Evolutionary conservation across 441 rosid genomes (phyloP), one percentile per base, ranked within the genome.

Genomic region (Erodium texanum): DNA sequence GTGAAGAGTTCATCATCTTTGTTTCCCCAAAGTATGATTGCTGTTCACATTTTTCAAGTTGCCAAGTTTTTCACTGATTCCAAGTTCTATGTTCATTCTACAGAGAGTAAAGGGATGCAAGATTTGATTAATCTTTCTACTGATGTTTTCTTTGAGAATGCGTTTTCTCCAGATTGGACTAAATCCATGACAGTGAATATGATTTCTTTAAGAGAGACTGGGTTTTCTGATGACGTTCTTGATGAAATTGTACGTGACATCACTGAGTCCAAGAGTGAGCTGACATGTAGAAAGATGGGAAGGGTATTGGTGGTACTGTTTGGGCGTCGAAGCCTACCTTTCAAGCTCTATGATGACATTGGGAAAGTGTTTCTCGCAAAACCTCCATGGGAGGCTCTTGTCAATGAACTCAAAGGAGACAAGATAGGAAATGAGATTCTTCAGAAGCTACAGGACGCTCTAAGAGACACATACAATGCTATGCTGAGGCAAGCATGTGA

Each of bases 251-350:
- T 67, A 14, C 52, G 20, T 24, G 70, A 66, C 61, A 32, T 19
- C 18, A 68, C 32, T 54, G 59, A 50, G 67, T 65, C 38, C 16
- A 71, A 62, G 62, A 29, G 54, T 22, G 41, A 58, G n/a, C 29
- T 73, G 16, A 80, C 87, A 7, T 74, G 77, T 69, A 77, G 74
- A 62, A 75, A 81, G 58, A 74, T 77, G 29, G 86, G 87, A 20
- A 65, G 58, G 65, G 18, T 82, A 41, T 74, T 76, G 7, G 48
- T 74, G 67, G 54, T 67, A 14, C 68, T 86, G 77, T 78, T 84
- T 64, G 84, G 90, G 66, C 79, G 79, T 38, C 74, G 72, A 20
- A 45, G 14, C 58, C 64, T 70, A 15, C 45, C 27, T 0, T 11
- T 34, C 18, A 76, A 66, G 12, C 38, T 71, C 0, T 75, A 70